Base-by-base conservation (phyloP, 306 rosid genomes). In the Fragaria ananassa region DNA sequence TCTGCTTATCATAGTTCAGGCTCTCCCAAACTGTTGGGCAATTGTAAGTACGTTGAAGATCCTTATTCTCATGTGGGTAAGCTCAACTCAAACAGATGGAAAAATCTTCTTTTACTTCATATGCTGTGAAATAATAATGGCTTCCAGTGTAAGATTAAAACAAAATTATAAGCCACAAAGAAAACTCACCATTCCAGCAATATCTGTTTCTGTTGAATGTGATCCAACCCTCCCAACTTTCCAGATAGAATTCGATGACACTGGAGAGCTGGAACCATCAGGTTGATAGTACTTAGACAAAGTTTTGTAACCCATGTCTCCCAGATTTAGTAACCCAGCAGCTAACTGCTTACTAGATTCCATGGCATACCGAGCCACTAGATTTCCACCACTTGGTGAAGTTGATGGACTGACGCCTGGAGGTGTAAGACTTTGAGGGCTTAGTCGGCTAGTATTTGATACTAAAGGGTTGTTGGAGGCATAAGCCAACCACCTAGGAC, bases 261-360 rank as follows among this genome's bases (percentile, higher is more conserved):
- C 86, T 47, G 97, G 99, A 81, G 99, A 86, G 83, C 79, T 87
- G 61, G 97, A 95, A 70, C 96, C 97, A 86, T 96, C 99, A 10
- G 98, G 99, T 78, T 92, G 98, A 88, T 85, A 96, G 82, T 92
- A 96, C 82, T 93, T 96, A 31, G 98, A 87, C 83, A 96, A 76
- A 69, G 97, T 92, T 88, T 92, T 93, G 85, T 91, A 96, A 18
- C 98, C 94, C 94, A 87, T 96, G 81, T 96, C 99, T 41, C 97
- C 87, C 62, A 95, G 88, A 84, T 90, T 92, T 68, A 96, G 84
- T 70, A 96, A 61, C 61, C 99, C 98, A 46, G 89, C 81, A 68
- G 99, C 98, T 77, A 96, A 82, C 27, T 96, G 98, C 88, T 96
- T 96, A 83, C 99, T 88, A 82, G 99, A 96, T 77, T 96, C 99